Percentiles rank a stretch among this genome's conserved stretches.
Conservation (phyloP, 2,329 filamentous ascomycete genomes). For the Colletotrichum paranaense region DNA sequence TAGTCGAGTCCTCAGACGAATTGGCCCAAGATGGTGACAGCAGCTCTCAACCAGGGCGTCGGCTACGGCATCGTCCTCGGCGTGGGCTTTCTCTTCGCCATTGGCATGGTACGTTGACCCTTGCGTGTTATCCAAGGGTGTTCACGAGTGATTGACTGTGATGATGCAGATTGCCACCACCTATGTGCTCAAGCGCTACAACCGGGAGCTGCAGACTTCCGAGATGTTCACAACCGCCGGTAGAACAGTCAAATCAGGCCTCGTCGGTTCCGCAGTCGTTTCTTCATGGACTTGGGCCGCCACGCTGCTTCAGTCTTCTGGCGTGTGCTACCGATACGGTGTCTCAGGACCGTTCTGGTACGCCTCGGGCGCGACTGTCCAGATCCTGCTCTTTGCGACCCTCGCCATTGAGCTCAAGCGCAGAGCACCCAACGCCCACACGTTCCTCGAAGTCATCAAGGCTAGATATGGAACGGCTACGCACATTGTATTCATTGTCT, state of each 20-base stretch:
- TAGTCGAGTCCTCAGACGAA: background rate
- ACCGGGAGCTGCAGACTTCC: constrained; percentile 81
- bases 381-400: constrained; percentile 85
- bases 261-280: constrained; percentile 86
- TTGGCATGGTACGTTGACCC: constrained; percentile 67
- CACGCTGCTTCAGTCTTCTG: constrained; percentile 76
- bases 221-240: constrained; percentile 88
- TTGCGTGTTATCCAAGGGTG: too few species aligned
- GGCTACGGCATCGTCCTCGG: constrained; percentile 85
- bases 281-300: constrained; percentile 88
- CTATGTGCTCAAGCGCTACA: constrained; percentile 72
- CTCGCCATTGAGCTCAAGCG: constrained; percentile 85
- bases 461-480: constrained; percentile 76
- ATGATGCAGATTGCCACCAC: constrained; percentile 69
- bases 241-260: constrained; percentile 82
- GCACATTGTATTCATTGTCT: constrained; percentile 79
- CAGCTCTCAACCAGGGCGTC: constrained; percentile 68
- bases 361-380: constrained; percentile 74
- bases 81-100: constrained; percentile 78
- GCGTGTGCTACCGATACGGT: constrained; percentile 80
- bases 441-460: constrained; percentile 79
- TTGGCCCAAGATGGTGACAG: constrained; percentile 30
- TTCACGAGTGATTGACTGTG: background rate
- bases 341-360: constrained; percentile 65
- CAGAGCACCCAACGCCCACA: constrained; percentile 82